Evolutionary conservation across 306 rosid genomes (phyloP).

Genomic region (Castanea crenata): DNA sequence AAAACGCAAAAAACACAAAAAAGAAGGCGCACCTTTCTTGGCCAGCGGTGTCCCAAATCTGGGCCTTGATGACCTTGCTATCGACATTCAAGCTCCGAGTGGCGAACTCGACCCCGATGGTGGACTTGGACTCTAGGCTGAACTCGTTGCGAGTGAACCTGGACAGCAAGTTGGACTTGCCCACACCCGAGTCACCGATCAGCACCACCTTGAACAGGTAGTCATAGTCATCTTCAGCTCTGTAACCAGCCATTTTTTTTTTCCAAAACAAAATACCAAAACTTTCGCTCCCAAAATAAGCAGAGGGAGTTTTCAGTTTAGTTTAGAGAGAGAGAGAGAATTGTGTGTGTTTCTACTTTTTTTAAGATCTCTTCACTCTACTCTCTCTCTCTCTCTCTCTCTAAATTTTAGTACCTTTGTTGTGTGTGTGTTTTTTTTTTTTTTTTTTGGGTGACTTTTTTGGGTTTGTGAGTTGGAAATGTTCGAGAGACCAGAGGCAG

Average conservation of each 20-base stretch:
- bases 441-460: not conserved
- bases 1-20: not conserved
- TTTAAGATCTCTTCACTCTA: not conserved
- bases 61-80: slow-evolving; percentile 52
- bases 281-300: not conserved
- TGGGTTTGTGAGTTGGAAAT: not conserved
- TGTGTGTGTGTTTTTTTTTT: too few species aligned
- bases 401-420: not conserved
- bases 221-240: slow-evolving; percentile 61
- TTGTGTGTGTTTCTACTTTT: too few species aligned
- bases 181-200: slow-evolving; percentile 56
- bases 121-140: slow-evolving; percentile 62
- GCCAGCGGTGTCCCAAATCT: slow-evolving; percentile 66
- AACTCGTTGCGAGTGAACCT: slow-evolving; percentile 58
- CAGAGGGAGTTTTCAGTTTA: not conserved
- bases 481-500: not conserved
- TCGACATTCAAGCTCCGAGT: slow-evolving; percentile 62
- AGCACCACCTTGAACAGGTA: slow-evolving; percentile 55
- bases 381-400: not conserved
- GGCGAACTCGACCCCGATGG: slow-evolving; percentile 62
- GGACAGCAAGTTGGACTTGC: slow-evolving; percentile 60
- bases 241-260: slow-evolving; percentile 48
- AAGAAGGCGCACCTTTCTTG: slow-evolving; percentile 42
- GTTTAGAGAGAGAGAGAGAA: not conserved
- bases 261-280: not conserved